phyloP scores from a whole-genome alignment of 208 protist species.

The Trypanosoma platydactyli region DNA sequence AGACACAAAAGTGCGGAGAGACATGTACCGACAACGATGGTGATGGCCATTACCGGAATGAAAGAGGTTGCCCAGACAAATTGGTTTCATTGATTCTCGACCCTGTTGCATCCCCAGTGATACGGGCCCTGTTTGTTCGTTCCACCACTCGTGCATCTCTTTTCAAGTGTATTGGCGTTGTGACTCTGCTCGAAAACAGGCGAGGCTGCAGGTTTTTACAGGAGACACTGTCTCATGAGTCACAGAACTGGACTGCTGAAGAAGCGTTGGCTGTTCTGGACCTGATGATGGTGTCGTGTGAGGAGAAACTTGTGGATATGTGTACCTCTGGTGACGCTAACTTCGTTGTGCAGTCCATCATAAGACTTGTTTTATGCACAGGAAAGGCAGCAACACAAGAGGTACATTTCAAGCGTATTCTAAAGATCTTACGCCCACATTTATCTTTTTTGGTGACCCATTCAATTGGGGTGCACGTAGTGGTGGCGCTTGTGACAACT shows the following conservation, averaged over 20 bases:
- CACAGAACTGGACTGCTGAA: slow-evolving; percentile 23
- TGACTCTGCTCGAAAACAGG: slow-evolving; percentile 54
- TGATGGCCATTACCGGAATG: slow-evolving; percentile 10
- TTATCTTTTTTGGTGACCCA: slow-evolving; percentile 44
- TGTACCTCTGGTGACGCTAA: slow-evolving; percentile 67
- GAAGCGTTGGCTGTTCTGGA: slow-evolving; percentile 43
- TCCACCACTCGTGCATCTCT: slow-evolving; percentile 37
- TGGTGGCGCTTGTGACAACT: slow-evolving; percentile 53
- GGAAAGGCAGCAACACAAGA: slow-evolving; percentile 18
- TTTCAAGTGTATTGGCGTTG: slow-evolving; percentile 44
- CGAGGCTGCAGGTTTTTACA: slow-evolving; percentile 74
- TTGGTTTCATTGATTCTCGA: slow-evolving; percentile 70
- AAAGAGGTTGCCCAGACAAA: slow-evolving; percentile 21
- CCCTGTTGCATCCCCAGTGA: slow-evolving; percentile 67
- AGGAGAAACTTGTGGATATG: slow-evolving; percentile 54
- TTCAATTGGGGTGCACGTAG: slow-evolving; percentile 76
- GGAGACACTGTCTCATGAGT: slow-evolving; percentile 38
- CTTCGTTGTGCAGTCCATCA: slow-evolving; percentile 80
- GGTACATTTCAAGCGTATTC: slow-evolving; percentile 34
- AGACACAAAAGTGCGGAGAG: slow-evolving; percentile 31
- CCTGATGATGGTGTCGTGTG: slow-evolving; percentile 40
- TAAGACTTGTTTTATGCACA: slow-evolving; percentile 49
- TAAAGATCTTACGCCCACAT: slow-evolving; percentile 45
- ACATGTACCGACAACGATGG: slow-evolving; percentile 2
- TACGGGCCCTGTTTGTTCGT: slow-evolving; percentile 50